These are phyloP conservation scores for Trichoderma sp. DNA, from an alignment of 2,329 filamentous ascomycete species.

Conservation along the genomic window DNA sequence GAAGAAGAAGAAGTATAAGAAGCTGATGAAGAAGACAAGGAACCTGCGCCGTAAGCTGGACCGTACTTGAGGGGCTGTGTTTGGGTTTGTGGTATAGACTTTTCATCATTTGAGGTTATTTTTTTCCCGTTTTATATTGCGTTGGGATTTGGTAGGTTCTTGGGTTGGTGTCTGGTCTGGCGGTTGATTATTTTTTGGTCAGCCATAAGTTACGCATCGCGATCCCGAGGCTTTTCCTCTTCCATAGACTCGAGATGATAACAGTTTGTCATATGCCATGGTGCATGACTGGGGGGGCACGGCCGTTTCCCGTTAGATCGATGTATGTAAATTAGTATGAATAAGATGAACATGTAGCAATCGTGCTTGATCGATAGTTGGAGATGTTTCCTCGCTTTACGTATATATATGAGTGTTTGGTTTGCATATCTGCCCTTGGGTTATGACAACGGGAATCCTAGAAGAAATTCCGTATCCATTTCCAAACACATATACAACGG, in stretches of 20 bases:
- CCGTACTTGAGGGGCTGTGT: slow-evolving; percentile 50
- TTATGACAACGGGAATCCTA: background rate
- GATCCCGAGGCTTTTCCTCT: slow-evolving; percentile 33
- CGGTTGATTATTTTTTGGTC: slow-evolving; percentile 32
- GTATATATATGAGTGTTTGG: background rate
- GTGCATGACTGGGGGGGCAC: slow-evolving; percentile 12
- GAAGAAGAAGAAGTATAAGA: slow-evolving; percentile 99
- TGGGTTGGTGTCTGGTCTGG: slow-evolving; percentile 38
- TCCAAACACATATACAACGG: too few species aligned
- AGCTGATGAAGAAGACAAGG: slow-evolving; percentile 90
- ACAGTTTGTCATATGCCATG: slow-evolving; percentile 32
- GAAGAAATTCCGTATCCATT: background rate
- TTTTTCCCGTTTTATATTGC: slow-evolving; percentile 30
- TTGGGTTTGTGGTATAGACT: slow-evolving; percentile 32
- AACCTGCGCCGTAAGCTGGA: slow-evolving; percentile 85
- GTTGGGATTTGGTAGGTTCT: slow-evolving; percentile 33
- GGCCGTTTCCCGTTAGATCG: slow-evolving; percentile 16
- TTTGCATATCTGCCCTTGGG: background rate
- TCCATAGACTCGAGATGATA: slow-evolving; percentile 41
- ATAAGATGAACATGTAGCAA: slow-evolving; percentile 24
- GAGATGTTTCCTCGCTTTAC: background rate
- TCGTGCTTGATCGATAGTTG: background rate
- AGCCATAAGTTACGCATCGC: slow-evolving; percentile 35
- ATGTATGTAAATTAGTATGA: slow-evolving; percentile 20
- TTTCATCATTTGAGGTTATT: slow-evolving; percentile 24